Base-by-base conservation (phyloP, 78 protist species). In the Polysphondylium violaceum region DNA sequence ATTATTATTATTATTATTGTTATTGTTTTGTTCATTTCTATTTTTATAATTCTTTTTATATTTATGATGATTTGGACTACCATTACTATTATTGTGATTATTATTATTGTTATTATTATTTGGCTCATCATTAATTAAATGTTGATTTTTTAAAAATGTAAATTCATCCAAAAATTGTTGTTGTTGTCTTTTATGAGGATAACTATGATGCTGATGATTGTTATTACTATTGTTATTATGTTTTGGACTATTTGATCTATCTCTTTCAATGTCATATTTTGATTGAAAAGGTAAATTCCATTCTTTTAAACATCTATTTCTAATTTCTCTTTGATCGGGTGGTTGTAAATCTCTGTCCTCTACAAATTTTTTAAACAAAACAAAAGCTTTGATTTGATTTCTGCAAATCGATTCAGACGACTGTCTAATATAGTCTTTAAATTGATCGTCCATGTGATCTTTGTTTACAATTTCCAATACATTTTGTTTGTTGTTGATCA, bases 381-480 rank as follows among this genome's bases (percentile, higher is more conserved):
- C 44, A 75, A 86, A 86, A 25, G 87, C 92, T 51, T 71, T 65
- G 47, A 86, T 86, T 58, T 86, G 92, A 16, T 31, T 64, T 12
- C 29, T 38, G 36, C 85, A 75, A 31, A 67, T 69, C 92, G 38
- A 29, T 71, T 50, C n/a, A 29, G 74, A 38, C 31, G 64, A 41
- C 12, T 36, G 35, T 6, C 19, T 25, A 47, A 87, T 56, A 61
- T 58, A 87, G n/a, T 75, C 31, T 40, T 35, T 53, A 68, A 87
- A 87, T 8, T 14, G 29, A 12, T 19, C 43, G 61, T 72, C 78
- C 59, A 72, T 50, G 23, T 75, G 71, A 25, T n/a, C n/a, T 8
- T 41, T 60, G 40, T 38, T 23, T 17, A 87, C 35, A 29, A 76
- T 55, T 43, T 56, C 69, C 16, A 68, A 29, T 11, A 87, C 25